phyloP scores from a whole-genome alignment of 2,329 filamentous ascomycete genomes.

The Seiridium cupressi region DNA sequence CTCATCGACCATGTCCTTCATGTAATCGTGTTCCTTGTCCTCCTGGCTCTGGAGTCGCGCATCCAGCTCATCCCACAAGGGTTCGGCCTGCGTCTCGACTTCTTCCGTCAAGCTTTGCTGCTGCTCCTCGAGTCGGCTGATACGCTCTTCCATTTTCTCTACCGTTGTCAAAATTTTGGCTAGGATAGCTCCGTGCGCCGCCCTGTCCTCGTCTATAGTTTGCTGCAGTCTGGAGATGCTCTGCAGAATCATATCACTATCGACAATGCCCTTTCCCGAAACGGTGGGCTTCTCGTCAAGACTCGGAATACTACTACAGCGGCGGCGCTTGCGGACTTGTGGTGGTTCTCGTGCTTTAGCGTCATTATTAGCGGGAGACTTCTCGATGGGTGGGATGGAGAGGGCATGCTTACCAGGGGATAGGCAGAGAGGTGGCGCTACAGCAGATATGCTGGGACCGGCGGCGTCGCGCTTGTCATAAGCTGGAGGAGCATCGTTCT shows the following conservation, averaged over 20 bases:
- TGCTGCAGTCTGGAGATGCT: not conserved
- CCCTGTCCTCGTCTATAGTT: not conserved
- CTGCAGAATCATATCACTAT: not conserved
- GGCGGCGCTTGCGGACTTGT: not conserved
- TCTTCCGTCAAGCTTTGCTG: constrained; percentile 1
- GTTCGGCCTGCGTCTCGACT: not conserved
- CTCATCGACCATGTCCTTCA: constrained; percentile 5
- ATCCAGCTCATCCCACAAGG: constrained; percentile 8
- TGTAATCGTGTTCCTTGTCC: constrained; percentile 4
- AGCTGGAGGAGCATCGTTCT: constrained; percentile 5
- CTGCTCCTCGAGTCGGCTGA: not conserved
- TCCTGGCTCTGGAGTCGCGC: constrained; percentile 4
- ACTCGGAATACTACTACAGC: not conserved
- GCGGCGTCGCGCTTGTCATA: constrained; percentile 2
- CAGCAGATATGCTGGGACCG: not conserved
- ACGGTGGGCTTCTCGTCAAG: not conserved
- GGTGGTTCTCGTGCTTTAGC: not conserved
- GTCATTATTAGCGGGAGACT: not conserved
- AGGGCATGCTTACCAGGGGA: not conserved
- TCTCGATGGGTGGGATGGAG: not conserved
- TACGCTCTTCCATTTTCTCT: constrained; percentile 2
- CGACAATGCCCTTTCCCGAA: not conserved
- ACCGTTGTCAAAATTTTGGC: constrained; percentile 2
- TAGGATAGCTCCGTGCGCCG: not conserved
- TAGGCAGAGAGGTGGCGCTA: not conserved